Conservation (phyloP, 148 eudicot genomes). For the Gaultheria prostrata region DNA sequence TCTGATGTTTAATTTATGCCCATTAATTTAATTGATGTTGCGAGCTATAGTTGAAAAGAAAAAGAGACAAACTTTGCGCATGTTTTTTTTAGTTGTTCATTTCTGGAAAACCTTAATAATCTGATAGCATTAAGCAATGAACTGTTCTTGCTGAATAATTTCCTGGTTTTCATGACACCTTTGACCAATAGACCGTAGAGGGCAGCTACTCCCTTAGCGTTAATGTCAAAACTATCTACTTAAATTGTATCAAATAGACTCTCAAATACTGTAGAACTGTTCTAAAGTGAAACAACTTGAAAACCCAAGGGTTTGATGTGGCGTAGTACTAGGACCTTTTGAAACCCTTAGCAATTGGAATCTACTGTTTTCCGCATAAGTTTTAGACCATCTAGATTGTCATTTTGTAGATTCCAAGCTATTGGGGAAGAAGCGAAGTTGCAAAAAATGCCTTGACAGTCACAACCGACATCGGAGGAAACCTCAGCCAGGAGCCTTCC, state of each 20-base stretch:
- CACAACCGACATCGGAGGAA: constrained; percentile 53
- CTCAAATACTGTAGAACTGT: not conserved
- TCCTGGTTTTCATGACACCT: not conserved
- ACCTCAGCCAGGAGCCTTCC: constrained; percentile 34
- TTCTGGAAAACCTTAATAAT: not conserved
- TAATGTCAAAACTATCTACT: not conserved
- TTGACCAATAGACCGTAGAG: not conserved
- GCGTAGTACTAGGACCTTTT: not conserved
- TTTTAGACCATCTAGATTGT: not conserved
- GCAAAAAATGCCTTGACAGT: constrained; percentile 53
- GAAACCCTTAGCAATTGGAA: not conserved
- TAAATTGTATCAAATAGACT: not conserved
- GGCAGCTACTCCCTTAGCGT: not conserved
- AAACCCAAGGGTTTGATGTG: not conserved
- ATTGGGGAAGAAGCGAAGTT: constrained; percentile 50
- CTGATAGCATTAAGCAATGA: not conserved
- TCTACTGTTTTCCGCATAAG: not conserved
- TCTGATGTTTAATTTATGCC: constrained; percentile 9
- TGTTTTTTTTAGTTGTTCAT: not conserved
- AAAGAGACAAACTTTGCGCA: too few relatives aligned
- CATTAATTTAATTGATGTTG: too few relatives aligned
- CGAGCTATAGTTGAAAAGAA: too few relatives aligned
- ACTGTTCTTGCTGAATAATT: not conserved
- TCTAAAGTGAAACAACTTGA: not conserved
- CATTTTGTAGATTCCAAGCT: constrained; percentile 41